A percentile compares a stretch with the other conserved stretches of the same genome.
Evolutionary conservation across 805 yeast species (phyloP).

Genomic region (Ogataea ganodermae): DNA sequence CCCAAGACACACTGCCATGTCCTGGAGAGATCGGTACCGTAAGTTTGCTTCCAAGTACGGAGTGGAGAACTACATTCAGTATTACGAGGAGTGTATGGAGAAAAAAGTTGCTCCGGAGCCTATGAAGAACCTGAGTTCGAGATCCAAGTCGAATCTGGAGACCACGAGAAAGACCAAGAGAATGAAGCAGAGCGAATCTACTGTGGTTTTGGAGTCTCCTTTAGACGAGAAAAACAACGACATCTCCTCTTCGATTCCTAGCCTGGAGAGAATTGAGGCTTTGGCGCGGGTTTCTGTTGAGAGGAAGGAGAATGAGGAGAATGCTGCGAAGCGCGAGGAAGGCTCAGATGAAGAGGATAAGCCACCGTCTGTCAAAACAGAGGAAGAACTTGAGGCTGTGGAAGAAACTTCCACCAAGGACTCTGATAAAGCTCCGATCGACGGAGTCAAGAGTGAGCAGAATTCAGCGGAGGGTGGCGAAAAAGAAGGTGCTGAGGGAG

Average conservation of each 20-base stretch:
- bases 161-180: constrained; percentile 25
- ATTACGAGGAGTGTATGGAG: constrained; percentile 47
- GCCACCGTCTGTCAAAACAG: not conserved
- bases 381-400: constrained; percentile 8
- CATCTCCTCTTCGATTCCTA: constrained; percentile 9
- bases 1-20: constrained; percentile 60
- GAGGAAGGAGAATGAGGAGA: constrained; percentile 25
- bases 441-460: not conserved
- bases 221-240: constrained; percentile 10
- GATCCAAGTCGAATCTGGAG: constrained; percentile 35
- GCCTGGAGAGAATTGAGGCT: constrained; percentile 27
- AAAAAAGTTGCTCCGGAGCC: constrained; percentile 50
- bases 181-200: constrained; percentile 9
- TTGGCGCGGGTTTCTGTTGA: constrained; percentile 32
- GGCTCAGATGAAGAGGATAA: constrained; percentile 2
- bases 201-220: not conserved
- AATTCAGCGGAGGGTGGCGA: not conserved
- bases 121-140: constrained; percentile 57
- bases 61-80: constrained; percentile 53
- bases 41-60: constrained; percentile 69
- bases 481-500: constrained; percentile 21
- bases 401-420: constrained; percentile 1
- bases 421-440: not conserved
- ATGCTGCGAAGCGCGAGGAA: constrained; percentile 15
- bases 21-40: constrained; percentile 84